A percentile compares a stretch with the other conserved stretches of the same genome.
Conservation (phyloP, 768 basidiomycete genomes). For the Suillus brevipes region DNA sequence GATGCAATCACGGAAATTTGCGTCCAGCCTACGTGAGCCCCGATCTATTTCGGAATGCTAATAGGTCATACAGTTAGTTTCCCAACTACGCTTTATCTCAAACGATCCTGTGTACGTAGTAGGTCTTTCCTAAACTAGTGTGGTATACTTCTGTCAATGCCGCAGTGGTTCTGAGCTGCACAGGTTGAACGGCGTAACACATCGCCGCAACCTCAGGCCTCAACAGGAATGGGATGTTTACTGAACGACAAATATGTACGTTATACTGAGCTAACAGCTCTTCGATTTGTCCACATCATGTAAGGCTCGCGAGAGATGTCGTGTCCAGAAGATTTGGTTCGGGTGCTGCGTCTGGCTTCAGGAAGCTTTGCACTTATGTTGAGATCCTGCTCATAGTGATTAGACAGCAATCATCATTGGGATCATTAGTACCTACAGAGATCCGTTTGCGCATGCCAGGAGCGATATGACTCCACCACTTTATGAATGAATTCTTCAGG, state of each 20-base stretch:
- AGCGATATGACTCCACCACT: conserved; percentile 83
- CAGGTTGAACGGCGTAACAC: neutral
- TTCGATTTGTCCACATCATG: conserved; percentile 86
- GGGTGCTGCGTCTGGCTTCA: conserved; percentile 78
- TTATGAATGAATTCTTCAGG: conserved; percentile 71
- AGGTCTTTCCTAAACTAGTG: neutral
- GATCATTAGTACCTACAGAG: conserved; percentile 50
- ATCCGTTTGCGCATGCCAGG: conserved; percentile 76
- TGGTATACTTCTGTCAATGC: neutral
- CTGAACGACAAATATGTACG: neutral
- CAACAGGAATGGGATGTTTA: conserved; percentile 5
- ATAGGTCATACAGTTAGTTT: too few relatives aligned
- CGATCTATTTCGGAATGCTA: too few relatives aligned
- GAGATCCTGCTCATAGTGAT: conserved; percentile 52
- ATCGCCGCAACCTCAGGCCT: neutral
- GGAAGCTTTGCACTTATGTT: conserved; percentile 68
- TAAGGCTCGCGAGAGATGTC: conserved; percentile 79
- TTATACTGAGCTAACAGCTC: conserved; percentile 49
- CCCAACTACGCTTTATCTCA: too few relatives aligned
- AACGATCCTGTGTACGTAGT: too few relatives aligned
- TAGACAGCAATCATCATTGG: conserved; percentile 13
- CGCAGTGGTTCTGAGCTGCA: neutral
- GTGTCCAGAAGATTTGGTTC: conserved; percentile 58
- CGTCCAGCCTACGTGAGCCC: too few relatives aligned
- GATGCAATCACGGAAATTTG: too few relatives aligned